These are phyloP conservation scores for Cryphonectria nitschkei DNA, from an alignment of 2,329 filamentous ascomycete species.

Conservation along the genomic window DNA sequence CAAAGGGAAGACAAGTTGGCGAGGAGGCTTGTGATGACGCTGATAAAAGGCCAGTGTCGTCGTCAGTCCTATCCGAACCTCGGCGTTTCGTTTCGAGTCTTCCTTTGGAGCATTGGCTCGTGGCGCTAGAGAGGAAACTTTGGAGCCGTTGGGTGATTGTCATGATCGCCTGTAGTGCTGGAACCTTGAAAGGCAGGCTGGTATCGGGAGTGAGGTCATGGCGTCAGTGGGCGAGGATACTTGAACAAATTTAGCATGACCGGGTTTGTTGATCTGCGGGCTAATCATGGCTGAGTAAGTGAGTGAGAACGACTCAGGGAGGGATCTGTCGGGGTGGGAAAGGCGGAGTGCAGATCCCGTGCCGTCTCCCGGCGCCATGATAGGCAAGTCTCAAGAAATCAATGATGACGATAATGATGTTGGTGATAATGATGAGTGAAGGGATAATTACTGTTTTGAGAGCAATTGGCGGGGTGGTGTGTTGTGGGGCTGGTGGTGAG, in stretches of 20 bases:
- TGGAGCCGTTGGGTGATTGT: not conserved
- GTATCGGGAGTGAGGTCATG: not conserved
- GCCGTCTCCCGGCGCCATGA: not conserved
- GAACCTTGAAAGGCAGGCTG: not conserved
- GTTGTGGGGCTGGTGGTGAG: not conserved
- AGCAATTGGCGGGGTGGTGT: not conserved
- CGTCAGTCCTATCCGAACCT: not conserved
- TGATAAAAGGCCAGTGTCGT: not conserved
- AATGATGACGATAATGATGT: not conserved
- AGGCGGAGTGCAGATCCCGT: constrained; percentile 10
- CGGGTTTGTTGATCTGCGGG: not conserved
- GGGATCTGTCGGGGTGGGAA: constrained; percentile 1
- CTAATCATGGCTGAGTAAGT: not conserved
- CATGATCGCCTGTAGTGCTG: not conserved
- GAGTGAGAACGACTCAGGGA: not conserved
- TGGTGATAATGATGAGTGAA: not conserved
- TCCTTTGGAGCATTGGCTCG: not conserved
- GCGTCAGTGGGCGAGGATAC: not conserved
- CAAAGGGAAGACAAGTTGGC: not conserved
- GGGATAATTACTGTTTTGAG: not conserved
- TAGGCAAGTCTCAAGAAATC: not conserved
- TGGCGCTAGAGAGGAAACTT: not conserved
- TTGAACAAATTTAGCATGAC: not conserved
- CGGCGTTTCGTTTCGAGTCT: not conserved
- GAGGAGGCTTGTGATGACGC: not conserved